Base-by-base conservation (phyloP, 169 alveolate genomes). In the Plasmodium adleri region DNA sequence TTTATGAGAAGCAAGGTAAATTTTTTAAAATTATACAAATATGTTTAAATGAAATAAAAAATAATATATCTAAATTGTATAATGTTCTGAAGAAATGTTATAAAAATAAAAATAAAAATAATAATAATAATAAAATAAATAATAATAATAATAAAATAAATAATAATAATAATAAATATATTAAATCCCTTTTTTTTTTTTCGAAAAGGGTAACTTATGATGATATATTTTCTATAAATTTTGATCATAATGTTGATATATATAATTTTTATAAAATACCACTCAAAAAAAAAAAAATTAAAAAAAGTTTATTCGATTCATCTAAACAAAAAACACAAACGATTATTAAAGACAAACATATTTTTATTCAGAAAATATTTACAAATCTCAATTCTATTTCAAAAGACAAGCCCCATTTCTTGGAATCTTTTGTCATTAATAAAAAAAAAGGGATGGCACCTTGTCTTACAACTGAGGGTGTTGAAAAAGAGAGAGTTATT, bases 201-300 rank as follows among this genome's bases (percentile, higher is more conserved):
- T 56, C 76, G 54, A 17, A 50, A 68, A 71, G 32, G 8, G 13
- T 76, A 6, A 64, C 45, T 0, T 76, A 76, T 58, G 89, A 58
- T 66, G 89, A 76, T 64, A 32, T 76, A 4, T 76, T 22, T 58
- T 45, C 24, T 12, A 71, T 76, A 12, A 64, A 45, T 8, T 76
- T 76, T 66, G 64, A 68, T 26, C 10, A 13, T 0, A 28, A 58
- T 28, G 8, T 76, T 17, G 89, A 76, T 39, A 22, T 76, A 2
- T 76, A 76, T 13, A 24, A 64, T 15, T 64, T 63, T 49, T 50
- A 52, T 50, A 8, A 56, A 43, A 76, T 76, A 70, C 89, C 89
- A 8, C 54, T 76, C 15, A 76, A 76, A 68, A 64, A 59, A 32
- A 50, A 59, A 32, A 50, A 20, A 15, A n/a, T 76, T 4, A 66